Percentiles rank a stretch among this genome's conserved stretches.
Evolutionary conservation across 768 basidiomycete genomes (phyloP).

Genomic region (Tephrocybe sp.): DNA sequence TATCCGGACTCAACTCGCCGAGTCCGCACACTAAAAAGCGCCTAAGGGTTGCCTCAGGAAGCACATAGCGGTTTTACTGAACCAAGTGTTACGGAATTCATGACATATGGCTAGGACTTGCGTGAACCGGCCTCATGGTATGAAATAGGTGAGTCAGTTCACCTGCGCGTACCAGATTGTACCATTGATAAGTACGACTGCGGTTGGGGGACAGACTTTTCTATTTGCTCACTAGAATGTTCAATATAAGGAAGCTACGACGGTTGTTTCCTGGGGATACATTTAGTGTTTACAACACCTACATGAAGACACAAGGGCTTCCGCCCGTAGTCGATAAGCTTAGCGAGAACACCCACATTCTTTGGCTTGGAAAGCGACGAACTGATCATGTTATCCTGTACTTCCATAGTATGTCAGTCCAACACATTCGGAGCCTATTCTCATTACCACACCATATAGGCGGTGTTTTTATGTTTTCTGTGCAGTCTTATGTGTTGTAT

Average conservation of each 20-base stretch:
- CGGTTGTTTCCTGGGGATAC: slow-evolving; percentile 21
- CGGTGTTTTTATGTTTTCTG: slow-evolving; percentile 23
- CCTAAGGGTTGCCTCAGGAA: no score
- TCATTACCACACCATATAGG: slow-evolving; percentile 16
- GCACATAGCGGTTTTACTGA: no score
- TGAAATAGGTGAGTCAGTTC: no score
- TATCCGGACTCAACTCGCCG: no score
- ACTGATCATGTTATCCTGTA: slow-evolving; percentile 30
- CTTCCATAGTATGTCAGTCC: slow-evolving; percentile 24
- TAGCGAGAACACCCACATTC: slow-evolving; percentile 22
- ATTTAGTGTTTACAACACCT: slow-evolving; percentile 19
- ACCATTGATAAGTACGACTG: no score
- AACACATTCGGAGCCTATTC: background rate
- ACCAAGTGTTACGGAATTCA: no score
- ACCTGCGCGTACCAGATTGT: no score
- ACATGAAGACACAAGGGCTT: slow-evolving; percentile 20
- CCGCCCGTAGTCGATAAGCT: slow-evolving; percentile 24
- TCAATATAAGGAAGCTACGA: slow-evolving; percentile 24
- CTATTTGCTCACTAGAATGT: slow-evolving; percentile 6
- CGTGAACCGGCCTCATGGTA: no score
- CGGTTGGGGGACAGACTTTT: slow-evolving; percentile 17
- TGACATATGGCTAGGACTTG: no score
- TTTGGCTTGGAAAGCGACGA: slow-evolving; percentile 31
- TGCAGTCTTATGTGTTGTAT: slow-evolving; percentile 12
- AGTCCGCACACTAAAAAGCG: no score